These are phyloP conservation scores for Saccharomyces eubayanus DNA, from an alignment of 805 yeast genomes.

Conservation along the genomic window DNA sequence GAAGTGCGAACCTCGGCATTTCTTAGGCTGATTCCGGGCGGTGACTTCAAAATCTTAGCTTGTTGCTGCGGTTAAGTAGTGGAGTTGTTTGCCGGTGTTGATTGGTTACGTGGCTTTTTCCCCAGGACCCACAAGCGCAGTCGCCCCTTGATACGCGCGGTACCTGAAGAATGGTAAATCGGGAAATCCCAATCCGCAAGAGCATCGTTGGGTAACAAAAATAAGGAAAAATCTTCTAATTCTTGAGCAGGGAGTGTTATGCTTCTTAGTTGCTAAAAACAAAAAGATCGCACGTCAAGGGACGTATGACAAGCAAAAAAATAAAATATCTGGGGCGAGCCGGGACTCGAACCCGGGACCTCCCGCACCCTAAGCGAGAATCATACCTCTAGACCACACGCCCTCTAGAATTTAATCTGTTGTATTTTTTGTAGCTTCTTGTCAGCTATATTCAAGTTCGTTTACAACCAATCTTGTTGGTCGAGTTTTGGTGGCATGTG, in stretches of 20 bases:
- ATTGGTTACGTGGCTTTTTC: neutral
- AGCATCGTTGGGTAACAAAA: neutral
- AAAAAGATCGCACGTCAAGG: no score
- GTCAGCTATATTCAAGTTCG: neutral
- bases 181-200: neutral
- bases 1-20: neutral
- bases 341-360: conserved; percentile 22
- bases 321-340: conserved; percentile 9
- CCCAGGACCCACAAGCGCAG: neutral
- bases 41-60: neutral
- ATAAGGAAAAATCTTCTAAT: neutral
- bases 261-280: no score
- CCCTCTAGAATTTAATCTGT: neutral
- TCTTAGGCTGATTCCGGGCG: neutral
- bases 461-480: no score
- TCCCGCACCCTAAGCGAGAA: conserved; percentile 20
- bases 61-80: neutral
- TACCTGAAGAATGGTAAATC: neutral
- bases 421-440: no score
- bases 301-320: no score
- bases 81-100: neutral
- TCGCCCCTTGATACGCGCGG: neutral
- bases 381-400: conserved; percentile 11
- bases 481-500: no score
- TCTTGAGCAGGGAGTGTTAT: neutral